Base-by-base conservation (phyloP, 2,329 filamentous ascomycete species). In the Ophiocordyceps polyrhachis-furcata region DNA sequence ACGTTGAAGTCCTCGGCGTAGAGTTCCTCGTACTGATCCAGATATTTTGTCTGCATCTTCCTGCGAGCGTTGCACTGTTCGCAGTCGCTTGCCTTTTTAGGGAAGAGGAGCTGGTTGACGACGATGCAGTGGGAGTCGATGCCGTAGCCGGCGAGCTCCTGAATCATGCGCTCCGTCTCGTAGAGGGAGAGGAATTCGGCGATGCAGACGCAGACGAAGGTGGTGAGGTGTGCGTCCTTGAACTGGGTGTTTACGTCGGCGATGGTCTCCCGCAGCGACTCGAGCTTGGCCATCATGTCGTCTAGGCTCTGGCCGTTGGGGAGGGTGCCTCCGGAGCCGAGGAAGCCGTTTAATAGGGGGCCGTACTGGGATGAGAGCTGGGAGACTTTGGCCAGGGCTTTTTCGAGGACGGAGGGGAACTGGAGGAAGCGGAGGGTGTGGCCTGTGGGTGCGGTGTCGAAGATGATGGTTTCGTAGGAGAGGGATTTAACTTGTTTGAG, bases 11-110 rank as follows among this genome's bases (percentile, higher is more conserved):
- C 63, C 63, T 98, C 91, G 58, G 95, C 88, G 61, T 98, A 98
- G 47, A 98, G 67, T 68, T 98, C 91, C 65, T 93, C 88, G 56
- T 96, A 96, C 71, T 98, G 89, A 59, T 96, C 88, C 40, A 98
- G 73, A 60, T 98, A 98, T 69, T 98, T 98, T 71, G 87, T 91
- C 71, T 98, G 91, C 91, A 98, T 98, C 70, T 93, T 93, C 57
- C 88, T 73, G 51, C 91, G 72, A 41, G 91, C 83, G 59, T 87
- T 93, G 66, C 91, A 98, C 69, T 98, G 91, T 50, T 95, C 87
- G 64, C 91, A 98, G 32, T 77, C 74, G 58, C 82, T 93, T 44
- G 79, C 81, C 52, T 80, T 73, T 63, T 83, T 84, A 17, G 91
- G 91, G 68, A 94, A 98, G 46, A 98, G 70, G 52, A 98, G 73